phyloP scores from a whole-genome alignment of 176 grass and related monocot species.

The Secale cereale region DNA sequence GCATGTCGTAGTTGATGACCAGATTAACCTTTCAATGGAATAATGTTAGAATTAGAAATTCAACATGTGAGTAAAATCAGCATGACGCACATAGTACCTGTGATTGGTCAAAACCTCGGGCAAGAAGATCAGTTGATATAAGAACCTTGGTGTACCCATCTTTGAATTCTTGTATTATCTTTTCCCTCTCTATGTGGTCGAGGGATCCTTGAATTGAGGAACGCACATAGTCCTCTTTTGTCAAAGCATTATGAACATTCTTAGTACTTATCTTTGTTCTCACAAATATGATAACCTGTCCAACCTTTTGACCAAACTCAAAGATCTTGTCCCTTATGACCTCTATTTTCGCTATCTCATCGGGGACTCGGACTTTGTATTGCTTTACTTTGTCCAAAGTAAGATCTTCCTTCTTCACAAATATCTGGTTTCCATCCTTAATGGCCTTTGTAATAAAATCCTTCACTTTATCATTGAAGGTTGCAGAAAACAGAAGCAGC shows the following conservation, averaged over 20 bases:
- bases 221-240: slow-evolving; percentile 76
- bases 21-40: slow-evolving; percentile 69
- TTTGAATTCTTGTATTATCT: slow-evolving; percentile 93
- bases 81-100: slow-evolving; percentile 53
- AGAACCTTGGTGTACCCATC: slow-evolving; percentile 85
- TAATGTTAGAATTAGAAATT: neutral
- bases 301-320: slow-evolving; percentile 91
- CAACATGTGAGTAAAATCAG: neutral
- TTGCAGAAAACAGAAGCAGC: slow-evolving; percentile 96
- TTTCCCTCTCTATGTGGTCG: slow-evolving; percentile 73
- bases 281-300: slow-evolving; percentile 97
- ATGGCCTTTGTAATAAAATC: slow-evolving; percentile 81
- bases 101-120: slow-evolving; percentile 93
- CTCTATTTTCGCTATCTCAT: slow-evolving; percentile 76
- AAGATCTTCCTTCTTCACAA: slow-evolving; percentile 91
- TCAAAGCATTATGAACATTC: slow-evolving; percentile 66
- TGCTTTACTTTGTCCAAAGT: slow-evolving; percentile 91
- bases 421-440: slow-evolving; percentile 81
- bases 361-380: slow-evolving; percentile 79
- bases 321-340: slow-evolving; percentile 94
- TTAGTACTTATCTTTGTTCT: slow-evolving; percentile 64
- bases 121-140: slow-evolving; percentile 86
- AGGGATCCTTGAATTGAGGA: slow-evolving; percentile 89
- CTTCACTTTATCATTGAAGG: slow-evolving; percentile 87
- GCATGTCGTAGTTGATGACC: slow-evolving; percentile 95